Conservation (phyloP, 108 stramenopile species). For the Cyclotella atomus region DNA sequence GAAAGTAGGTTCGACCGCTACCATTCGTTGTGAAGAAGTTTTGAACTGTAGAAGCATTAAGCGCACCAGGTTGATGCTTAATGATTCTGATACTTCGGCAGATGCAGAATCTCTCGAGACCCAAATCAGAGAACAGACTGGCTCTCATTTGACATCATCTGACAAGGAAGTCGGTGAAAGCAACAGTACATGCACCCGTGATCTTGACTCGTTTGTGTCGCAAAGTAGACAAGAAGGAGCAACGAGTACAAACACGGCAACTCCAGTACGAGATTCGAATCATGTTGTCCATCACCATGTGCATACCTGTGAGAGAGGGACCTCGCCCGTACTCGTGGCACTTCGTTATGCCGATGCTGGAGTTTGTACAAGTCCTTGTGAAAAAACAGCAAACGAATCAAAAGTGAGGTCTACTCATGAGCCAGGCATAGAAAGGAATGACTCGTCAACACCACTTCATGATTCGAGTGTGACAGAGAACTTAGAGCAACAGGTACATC, state of each 20-base stretch:
- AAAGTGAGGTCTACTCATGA: neutral
- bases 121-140: neutral
- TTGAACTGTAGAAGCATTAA: neutral
- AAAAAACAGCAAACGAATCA: neutral
- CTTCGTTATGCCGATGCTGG: slow-evolving; percentile 6
- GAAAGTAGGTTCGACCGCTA: slow-evolving; percentile 9
- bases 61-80: neutral
- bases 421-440: neutral
- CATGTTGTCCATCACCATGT: too few species aligned
- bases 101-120: neutral
- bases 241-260: too few species aligned
- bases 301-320: slow-evolving; percentile 40
- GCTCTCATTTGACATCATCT: neutral
- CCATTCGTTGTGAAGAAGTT: neutral
- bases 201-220: neutral
- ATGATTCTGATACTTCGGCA: too few species aligned
- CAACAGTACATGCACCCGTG: too few species aligned
- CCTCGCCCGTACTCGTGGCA: slow-evolving; percentile 23
- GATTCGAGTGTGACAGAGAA: too few species aligned
- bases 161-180: neutral
- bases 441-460: too few species aligned
- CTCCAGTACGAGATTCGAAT: too few species aligned
- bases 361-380: slow-evolving; percentile 12
- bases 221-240: too few species aligned
- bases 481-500: too few species aligned